phyloP scores from a whole-genome alignment of 495 filamentous ascomycete genomes.

The Astrothelium macrocarpum region DNA sequence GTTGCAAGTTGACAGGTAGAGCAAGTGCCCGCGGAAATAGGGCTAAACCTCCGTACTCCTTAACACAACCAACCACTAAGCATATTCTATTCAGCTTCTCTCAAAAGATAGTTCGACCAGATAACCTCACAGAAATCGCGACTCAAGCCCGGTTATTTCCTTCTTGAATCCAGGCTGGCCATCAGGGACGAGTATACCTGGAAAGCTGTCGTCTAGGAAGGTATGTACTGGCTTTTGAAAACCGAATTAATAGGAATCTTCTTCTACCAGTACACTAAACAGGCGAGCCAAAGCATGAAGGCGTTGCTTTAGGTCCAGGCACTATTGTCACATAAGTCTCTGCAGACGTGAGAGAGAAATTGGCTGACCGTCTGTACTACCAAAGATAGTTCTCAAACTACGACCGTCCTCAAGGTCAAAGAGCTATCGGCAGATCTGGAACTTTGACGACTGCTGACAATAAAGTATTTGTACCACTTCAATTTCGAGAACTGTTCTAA shows the following conservation, averaged over 20 bases:
- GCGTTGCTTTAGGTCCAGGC: background rate
- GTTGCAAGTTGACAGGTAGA: background rate
- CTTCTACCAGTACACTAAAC: background rate
- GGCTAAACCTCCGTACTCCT: background rate
- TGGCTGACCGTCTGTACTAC: background rate
- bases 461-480: background rate
- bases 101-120: background rate
- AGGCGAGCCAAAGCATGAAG: background rate
- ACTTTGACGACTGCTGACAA: background rate
- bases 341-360: background rate
- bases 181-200: background rate
- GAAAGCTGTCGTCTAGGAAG: background rate
- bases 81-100: background rate
- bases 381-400: background rate
- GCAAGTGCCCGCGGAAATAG: background rate
- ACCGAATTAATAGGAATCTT: background rate
- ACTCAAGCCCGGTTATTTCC: background rate
- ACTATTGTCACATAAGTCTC: background rate
- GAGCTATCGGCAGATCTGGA: background rate
- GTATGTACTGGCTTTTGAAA: background rate
- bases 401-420: background rate
- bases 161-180: background rate
- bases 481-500: background rate
- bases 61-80: background rate
- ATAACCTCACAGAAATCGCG: background rate